Evolutionary conservation across 2,329 filamentous ascomycete species (phyloP).

Genomic region (Beauveria scarabaeidicola): DNA sequence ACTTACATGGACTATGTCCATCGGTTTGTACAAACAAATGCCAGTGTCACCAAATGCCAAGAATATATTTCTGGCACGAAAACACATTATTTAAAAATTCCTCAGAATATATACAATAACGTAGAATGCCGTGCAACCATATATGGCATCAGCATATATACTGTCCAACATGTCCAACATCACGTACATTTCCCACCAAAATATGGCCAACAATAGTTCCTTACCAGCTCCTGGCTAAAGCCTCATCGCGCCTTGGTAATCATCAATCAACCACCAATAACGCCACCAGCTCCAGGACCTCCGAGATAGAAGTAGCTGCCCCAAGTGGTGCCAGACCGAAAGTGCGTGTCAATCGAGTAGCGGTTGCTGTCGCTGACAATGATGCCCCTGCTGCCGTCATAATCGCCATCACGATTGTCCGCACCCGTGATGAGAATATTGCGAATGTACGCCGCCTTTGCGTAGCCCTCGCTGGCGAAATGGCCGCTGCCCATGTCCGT

Average conservation of each 20-base stretch:
- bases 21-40: no score
- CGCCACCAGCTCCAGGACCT: conserved; percentile 12
- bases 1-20: no score
- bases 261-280: conserved; percentile 7
- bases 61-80: no score
- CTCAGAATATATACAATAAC: no score
- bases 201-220: not conserved
- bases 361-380: conserved; percentile 10
- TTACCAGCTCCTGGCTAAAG: not conserved
- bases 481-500: conserved; percentile 14
- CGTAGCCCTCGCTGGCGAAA: conserved; percentile 7
- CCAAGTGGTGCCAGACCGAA: not conserved
- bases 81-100: no score
- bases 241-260: not conserved
- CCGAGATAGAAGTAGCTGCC: conserved; percentile 12
- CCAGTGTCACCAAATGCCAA: no score
- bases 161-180: no score
- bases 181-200: not conserved
- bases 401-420: not conserved
- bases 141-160: no score
- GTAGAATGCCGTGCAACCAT: no score
- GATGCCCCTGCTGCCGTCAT: conserved; percentile 7
- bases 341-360: conserved; percentile 12
- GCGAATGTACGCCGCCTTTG: conserved; percentile 11
- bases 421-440: conserved; percentile 5